phyloP scores from a whole-genome alignment of 352 stramenopile genomes.

The Phytopythium kandeliae region DNA sequence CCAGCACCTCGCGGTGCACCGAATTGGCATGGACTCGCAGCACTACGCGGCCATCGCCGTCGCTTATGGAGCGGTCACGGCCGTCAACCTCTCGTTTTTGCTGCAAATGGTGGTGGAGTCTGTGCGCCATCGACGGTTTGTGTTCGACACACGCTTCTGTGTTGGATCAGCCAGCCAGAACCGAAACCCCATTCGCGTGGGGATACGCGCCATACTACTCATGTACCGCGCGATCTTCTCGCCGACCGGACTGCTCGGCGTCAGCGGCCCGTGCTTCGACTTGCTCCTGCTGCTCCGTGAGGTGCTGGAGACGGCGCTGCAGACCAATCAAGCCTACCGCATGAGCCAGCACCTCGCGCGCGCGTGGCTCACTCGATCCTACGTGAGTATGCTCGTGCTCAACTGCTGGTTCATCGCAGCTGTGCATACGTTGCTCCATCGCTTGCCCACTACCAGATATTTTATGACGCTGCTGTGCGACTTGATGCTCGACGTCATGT shows the following conservation, averaged over 20 bases:
- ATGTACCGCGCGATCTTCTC: slow-evolving; percentile 11
- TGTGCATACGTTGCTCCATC: slow-evolving; percentile 17
- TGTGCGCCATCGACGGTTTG: background rate
- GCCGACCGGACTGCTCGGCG: slow-evolving; percentile 18
- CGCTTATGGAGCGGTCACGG: background rate
- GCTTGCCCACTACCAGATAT: slow-evolving; percentile 9
- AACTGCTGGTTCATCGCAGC: slow-evolving; percentile 21
- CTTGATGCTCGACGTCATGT: slow-evolving; percentile 28
- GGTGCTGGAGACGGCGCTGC: slow-evolving; percentile 3
- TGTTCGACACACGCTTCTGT: background rate
- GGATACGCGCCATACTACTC: background rate
- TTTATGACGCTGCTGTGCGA: slow-evolving; percentile 26
- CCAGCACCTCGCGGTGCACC: background rate
- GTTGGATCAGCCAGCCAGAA: background rate
- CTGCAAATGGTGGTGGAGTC: background rate
- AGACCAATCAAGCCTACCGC: slow-evolving; percentile 9
- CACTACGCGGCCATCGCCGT: background rate
- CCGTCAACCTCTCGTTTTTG: background rate
- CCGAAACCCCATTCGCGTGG: background rate
- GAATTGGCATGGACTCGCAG: background rate
- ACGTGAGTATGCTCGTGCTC: slow-evolving; percentile 11
- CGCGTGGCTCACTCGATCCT: slow-evolving; percentile 8
- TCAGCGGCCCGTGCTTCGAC: slow-evolving; percentile 25
- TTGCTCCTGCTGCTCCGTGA: slow-evolving; percentile 11
- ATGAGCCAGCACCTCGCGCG: slow-evolving; percentile 10